These are phyloP conservation scores for Claviceps sp. DNA, from an alignment of 2,329 filamentous ascomycete species.

Conservation along the genomic window DNA sequence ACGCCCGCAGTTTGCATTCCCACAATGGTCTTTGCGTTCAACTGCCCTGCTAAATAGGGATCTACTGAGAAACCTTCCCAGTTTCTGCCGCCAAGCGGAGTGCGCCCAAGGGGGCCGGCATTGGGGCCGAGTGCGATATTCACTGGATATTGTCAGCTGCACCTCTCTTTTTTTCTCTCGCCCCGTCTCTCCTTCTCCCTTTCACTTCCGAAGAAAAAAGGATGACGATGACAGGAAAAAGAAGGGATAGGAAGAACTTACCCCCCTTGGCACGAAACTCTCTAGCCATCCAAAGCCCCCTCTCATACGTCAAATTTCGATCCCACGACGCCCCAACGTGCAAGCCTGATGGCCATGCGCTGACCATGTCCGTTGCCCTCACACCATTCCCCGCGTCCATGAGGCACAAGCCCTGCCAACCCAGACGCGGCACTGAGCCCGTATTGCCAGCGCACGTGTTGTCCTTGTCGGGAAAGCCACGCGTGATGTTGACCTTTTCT, in stretches of 20 bases:
- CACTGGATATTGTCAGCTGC: constrained; percentile 27
- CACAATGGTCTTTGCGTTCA: constrained; percentile 57
- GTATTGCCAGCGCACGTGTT: constrained; percentile 35
- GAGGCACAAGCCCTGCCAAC: constrained; percentile 34
- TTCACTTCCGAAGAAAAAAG: neutral
- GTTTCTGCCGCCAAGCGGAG: constrained; percentile 56
- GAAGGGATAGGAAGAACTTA: constrained; percentile 20
- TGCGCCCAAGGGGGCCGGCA: constrained; percentile 57
- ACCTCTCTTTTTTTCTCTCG: neutral
- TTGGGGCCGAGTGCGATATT: constrained; percentile 59
- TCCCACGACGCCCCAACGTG: constrained; percentile 42
- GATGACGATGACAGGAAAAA: neutral
- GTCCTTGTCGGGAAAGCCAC: constrained; percentile 36
- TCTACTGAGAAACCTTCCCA: constrained; percentile 67
- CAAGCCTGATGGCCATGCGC: constrained; percentile 32
- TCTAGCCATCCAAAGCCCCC: constrained; percentile 38
- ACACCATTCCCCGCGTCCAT: constrained; percentile 37
- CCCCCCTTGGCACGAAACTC: constrained; percentile 45
- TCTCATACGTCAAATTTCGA: constrained; percentile 33
- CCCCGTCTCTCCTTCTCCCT: neutral
- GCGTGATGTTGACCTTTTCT: constrained; percentile 43
- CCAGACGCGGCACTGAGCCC: constrained; percentile 29
- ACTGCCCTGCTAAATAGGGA: constrained; percentile 55
- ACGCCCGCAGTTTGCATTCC: constrained; percentile 69
- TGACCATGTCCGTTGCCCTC: constrained; percentile 33